A percentile compares a stretch with the other conserved stretches of the same genome.
phyloP scores from a whole-genome alignment of 805 yeast genomes.

The Zygosaccharomyces bailii region DNA sequence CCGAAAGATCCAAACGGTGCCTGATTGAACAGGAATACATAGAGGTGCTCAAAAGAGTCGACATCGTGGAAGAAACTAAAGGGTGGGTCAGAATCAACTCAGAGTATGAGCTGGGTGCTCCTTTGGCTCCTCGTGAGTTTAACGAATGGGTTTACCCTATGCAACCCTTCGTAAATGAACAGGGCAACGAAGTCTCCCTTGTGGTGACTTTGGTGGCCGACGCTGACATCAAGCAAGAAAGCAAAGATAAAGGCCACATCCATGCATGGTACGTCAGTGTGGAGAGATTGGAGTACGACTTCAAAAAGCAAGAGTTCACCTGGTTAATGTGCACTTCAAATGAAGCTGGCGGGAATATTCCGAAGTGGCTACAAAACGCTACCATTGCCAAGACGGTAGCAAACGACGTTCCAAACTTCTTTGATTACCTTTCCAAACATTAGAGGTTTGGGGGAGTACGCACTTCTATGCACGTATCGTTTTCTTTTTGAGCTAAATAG shows the following conservation, averaged over 20 bases:
- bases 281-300: slow-evolving; percentile 33
- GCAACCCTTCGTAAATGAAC: slow-evolving; percentile 20
- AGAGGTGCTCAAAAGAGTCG: slow-evolving; percentile 31
- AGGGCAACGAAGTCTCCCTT: slow-evolving; percentile 27
- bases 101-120: slow-evolving; percentile 39
- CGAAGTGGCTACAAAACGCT: slow-evolving; percentile 40
- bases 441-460: neutral
- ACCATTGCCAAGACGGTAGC: slow-evolving; percentile 40
- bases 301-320: slow-evolving; percentile 18
- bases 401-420: slow-evolving; percentile 39
- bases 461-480: no score
- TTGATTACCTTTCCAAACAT: slow-evolving; percentile 15
- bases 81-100: slow-evolving; percentile 35
- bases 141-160: slow-evolving; percentile 37
- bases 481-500: no score
- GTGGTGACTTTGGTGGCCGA: slow-evolving; percentile 37
- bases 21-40: slow-evolving; percentile 37
- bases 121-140: slow-evolving; percentile 39
- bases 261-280: slow-evolving; percentile 38
- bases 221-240: slow-evolving; percentile 20
- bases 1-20: slow-evolving; percentile 33
- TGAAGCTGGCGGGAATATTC: slow-evolving; percentile 42
- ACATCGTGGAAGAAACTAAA: slow-evolving; percentile 19
- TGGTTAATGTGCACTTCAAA: slow-evolving; percentile 42
- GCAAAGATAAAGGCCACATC: slow-evolving; percentile 25